Percentiles rank a stretch among this genome's conserved stretches.
phyloP scores from a whole-genome alignment of 257 asterid species.

The Solanum appendiculatum region DNA sequence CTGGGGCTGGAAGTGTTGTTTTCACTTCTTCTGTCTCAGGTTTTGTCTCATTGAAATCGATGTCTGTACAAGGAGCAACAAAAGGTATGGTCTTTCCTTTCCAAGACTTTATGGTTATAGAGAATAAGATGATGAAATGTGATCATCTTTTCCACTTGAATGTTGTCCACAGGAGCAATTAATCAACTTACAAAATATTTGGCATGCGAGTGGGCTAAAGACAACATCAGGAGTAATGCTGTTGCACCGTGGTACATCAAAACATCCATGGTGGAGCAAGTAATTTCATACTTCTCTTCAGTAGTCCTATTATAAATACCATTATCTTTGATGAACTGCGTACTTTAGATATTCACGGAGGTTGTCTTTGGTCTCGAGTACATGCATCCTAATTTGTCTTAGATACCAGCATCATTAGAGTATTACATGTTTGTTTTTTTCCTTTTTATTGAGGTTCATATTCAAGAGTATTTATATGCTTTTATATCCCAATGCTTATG shows the following conservation, averaged over 20 bases:
- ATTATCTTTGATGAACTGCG: neutral
- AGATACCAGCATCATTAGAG: neutral
- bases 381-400: neutral
- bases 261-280: constrained; percentile 62
- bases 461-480: neutral
- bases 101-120: neutral
- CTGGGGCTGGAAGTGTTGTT: constrained; percentile 46
- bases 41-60: constrained; percentile 43
- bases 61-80: constrained; percentile 58
- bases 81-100: constrained; percentile 26
- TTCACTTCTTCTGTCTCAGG: constrained; percentile 64
- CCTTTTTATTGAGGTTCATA: neutral
- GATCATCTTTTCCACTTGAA: neutral
- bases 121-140: neutral
- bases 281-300: constrained; percentile 10
- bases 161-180: constrained; percentile 38
- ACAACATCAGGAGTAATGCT: constrained; percentile 48
- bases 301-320: neutral
- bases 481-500: neutral
- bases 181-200: constrained; percentile 58
- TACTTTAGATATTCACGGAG: neutral
- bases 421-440: neutral
- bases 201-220: constrained; percentile 73
- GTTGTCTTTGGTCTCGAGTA: neutral
- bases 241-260: constrained; percentile 72